Evolutionary conservation across 257 asterid species (phyloP), one percentile per base, ranked within the genome.

Genomic region (Przewalskia tangutica): DNA sequence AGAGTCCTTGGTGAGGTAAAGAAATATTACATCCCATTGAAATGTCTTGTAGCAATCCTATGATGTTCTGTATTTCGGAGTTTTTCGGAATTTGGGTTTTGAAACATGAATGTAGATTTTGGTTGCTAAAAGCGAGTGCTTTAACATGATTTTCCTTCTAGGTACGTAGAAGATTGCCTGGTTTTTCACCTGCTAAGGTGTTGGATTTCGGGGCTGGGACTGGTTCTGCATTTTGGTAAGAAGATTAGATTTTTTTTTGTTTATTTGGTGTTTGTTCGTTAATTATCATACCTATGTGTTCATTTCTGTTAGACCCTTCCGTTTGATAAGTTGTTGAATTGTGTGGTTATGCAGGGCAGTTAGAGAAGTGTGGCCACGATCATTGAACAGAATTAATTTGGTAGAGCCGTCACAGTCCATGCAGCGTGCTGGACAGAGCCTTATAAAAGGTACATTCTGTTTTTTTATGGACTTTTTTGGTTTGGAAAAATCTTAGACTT

Each of bases 151-250:
- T 63, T 2, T 50, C 17, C 56, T 85, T 44, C n/a, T 78, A 95
- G 99, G 97, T 95, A 76, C 88, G 86, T 59, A 90, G 94, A 89
- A 91, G 99, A 86, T 86, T 92, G 77, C 99, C 98, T 32, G 97
- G 86, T 59, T 92, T 92, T 84, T 82, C 88, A 73, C 99, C 99
- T 18, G 87, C 95, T 81, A 92, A 88, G 86, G 97, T 95, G 58
- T 93, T 95, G 70, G 98, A 95, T 88, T 95, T 95, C 86, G 99
- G 99, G 83, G 97, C 99, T 5, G 99, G 99, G 86, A 91, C 99
- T 86, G 95, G 99, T 84, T 91, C 99, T 59, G 99, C 98, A 42
- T 86, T 95, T 81, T 95, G 99, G 99, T 95, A 86, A 88, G 99
- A 77, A 62, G 85, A 81, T 77, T 13, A 60, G 48, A 27, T 60